These are phyloP conservation scores for Ricinus communis DNA, from an alignment of 345 rosid species.

Conservation along the genomic window DNA sequence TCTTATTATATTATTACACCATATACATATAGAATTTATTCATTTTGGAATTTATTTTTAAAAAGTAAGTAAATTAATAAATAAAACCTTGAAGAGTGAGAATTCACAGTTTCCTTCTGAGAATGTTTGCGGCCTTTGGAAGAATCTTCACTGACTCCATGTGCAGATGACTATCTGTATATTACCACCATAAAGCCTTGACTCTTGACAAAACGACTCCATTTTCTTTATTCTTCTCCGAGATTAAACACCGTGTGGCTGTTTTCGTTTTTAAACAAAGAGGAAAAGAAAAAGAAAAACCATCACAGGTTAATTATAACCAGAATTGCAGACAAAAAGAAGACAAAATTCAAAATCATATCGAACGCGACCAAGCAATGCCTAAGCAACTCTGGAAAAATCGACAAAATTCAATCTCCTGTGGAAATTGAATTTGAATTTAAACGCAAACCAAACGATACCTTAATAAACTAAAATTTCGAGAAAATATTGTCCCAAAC, in stretches of 20 bases:
- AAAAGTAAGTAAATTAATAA: neutral
- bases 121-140: constrained; percentile 41
- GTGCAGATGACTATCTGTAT: constrained; percentile 17
- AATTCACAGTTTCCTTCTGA: constrained; percentile 28
- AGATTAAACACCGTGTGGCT: no score
- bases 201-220: neutral
- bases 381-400: neutral
- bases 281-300: neutral
- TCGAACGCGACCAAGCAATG: neutral
- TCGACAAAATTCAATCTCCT: no score
- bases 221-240: neutral
- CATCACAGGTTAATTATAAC: neutral
- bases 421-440: no score
- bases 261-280: no score
- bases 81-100: constrained; percentile 27
- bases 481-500: no score
- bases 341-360: neutral
- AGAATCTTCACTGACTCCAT: constrained; percentile 37
- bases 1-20: constrained; percentile 13
- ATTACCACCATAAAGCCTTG: neutral
- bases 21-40: neutral
- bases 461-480: no score
- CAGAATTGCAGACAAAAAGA: no score
- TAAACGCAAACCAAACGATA: no score
- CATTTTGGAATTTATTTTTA: neutral